Evolutionary conservation across 2,329 filamentous ascomycete genomes (phyloP).

Genomic region (Alternaria longipes): DNA sequence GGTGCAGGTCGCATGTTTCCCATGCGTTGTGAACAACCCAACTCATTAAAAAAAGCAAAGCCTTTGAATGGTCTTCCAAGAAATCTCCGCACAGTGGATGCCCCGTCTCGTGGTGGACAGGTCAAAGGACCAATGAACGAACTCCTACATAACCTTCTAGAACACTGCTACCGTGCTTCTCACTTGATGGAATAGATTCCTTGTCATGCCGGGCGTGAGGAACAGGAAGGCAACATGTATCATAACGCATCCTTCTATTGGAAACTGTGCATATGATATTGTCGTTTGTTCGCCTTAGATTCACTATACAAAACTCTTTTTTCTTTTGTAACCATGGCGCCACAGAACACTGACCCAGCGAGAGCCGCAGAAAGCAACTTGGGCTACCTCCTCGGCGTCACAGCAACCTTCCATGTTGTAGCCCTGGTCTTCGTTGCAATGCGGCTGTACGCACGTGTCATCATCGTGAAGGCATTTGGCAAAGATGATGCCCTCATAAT

Average conservation of each 20-base stretch:
- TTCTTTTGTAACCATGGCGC: neutral
- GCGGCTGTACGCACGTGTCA: neutral
- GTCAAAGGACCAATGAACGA: neutral
- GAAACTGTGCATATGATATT: neutral
- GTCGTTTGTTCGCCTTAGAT: neutral
- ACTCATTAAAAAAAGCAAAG: neutral
- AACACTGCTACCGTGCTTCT: neutral
- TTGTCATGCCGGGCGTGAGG: neutral
- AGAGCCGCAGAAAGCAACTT: neutral
- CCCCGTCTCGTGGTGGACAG: neutral
- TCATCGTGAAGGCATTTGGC: neutral
- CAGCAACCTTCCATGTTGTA: neutral
- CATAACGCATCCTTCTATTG: neutral
- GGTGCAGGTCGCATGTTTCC: neutral
- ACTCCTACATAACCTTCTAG: neutral
- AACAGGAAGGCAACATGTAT: neutral
- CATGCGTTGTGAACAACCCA: neutral
- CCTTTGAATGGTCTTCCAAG: neutral
- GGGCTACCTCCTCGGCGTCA: neutral
- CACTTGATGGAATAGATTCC: neutral
- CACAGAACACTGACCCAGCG: neutral
- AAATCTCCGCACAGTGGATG: neutral
- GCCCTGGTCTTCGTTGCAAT: neutral
- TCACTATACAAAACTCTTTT: neutral
- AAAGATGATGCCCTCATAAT: neutral